A percentile compares a stretch with the other conserved stretches of the same genome.
phyloP scores from a whole-genome alignment of 2,329 filamentous ascomycete species.

The Cylindrodendrum hubeiense region DNA sequence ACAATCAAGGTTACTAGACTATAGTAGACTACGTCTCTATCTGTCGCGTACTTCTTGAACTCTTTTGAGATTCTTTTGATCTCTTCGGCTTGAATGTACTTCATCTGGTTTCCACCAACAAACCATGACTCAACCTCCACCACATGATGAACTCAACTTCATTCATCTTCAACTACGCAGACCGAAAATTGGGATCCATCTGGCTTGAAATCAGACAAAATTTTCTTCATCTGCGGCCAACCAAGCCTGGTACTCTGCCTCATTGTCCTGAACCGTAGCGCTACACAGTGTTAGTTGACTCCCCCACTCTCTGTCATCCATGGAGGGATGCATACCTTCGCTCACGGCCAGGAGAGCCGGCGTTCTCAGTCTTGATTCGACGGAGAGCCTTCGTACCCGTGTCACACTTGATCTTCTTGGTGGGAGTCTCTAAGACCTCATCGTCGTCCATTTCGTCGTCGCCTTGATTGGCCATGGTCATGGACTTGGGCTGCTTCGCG shows the following conservation, averaged over 20 bases:
- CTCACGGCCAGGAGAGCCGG: conserved; percentile 19
- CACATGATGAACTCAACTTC: too few species aligned
- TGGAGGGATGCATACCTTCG: conserved; percentile 31
- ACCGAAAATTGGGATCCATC: background rate
- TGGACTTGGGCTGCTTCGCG: conserved; percentile 32
- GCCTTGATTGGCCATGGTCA: conserved; percentile 27
- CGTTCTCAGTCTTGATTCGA: conserved; percentile 35
- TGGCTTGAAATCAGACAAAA: background rate
- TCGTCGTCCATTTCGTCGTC: conserved; percentile 33
- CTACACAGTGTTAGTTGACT: conserved; percentile 27
- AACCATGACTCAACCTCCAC: too few species aligned
- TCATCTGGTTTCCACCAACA: too few species aligned
- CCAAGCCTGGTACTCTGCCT: conserved; percentile 32
- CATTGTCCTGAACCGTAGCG: conserved; percentile 22
- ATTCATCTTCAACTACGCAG: background rate
- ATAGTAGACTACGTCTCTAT: background rate
- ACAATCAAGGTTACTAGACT: background rate
- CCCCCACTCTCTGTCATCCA: background rate
- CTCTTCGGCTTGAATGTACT: background rate
- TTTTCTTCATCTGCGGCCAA: background rate
- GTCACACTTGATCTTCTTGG: conserved; percentile 48
- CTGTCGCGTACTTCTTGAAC: too few species aligned
- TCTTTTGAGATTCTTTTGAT: background rate
- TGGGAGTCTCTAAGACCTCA: conserved; percentile 27
- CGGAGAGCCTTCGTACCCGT: conserved; percentile 30